Evolutionary conservation across 2,329 filamentous ascomycete species (phyloP).

Genomic region (Penicillium rolfsii): DNA sequence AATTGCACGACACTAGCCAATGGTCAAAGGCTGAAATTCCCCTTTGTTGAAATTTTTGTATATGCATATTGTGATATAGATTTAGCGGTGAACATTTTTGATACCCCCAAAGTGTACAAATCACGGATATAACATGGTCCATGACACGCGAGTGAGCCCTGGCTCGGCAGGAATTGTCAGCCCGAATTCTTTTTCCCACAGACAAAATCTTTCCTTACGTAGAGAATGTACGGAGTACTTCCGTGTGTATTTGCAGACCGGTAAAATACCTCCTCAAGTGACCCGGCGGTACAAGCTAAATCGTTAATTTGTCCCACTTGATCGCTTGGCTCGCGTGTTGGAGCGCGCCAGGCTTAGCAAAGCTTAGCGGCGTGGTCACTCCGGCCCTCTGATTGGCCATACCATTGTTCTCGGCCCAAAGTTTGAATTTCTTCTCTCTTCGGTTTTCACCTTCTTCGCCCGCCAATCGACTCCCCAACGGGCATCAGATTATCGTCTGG

Average conservation of each 20-base stretch:
- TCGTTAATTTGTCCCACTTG: not conserved
- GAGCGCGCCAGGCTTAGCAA: conserved; percentile 15
- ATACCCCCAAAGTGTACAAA: not conserved
- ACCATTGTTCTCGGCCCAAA: not conserved
- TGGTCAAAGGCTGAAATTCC: not conserved
- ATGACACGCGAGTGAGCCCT: not conserved
- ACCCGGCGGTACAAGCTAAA: conserved; percentile 4
- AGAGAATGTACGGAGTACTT: not conserved
- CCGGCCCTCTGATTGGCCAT: conserved; percentile 2
- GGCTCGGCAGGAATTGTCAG: not conserved
- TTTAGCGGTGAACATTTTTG: conserved; percentile 3
- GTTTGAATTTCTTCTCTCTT: not conserved
- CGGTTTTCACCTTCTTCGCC: not conserved
- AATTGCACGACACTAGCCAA: conserved; percentile 6
- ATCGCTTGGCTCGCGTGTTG: not conserved
- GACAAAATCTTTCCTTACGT: not conserved
- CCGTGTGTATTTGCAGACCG: conserved; percentile 7
- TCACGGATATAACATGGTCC: not conserved
- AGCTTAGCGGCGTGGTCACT: conserved; percentile 13
- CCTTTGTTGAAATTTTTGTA: not conserved
- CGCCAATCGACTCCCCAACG: conserved; percentile 7
- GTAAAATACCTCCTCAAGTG: not conserved
- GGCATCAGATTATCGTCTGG: conserved; percentile 14
- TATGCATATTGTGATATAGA: conserved; percentile 4
- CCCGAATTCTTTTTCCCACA: not conserved